These are phyloP conservation scores for Sarcocystis neurona DNA, from an alignment of 169 alveolate genomes.

Conservation along the genomic window DNA sequence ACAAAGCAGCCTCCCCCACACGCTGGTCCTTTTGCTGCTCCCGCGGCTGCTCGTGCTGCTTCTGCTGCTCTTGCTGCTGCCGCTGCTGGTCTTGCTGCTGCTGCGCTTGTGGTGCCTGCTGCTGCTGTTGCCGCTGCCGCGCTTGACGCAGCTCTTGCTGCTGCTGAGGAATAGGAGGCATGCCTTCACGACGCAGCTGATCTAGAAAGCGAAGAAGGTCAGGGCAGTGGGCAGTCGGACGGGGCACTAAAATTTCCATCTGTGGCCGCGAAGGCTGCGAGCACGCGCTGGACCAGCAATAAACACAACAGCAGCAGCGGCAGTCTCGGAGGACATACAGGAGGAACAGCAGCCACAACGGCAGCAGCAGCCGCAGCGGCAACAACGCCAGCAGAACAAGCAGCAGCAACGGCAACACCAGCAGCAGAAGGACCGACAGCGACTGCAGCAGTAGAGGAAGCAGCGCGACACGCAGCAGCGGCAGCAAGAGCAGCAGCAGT, in stretches of 20 bases:
- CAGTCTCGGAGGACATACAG: no score
- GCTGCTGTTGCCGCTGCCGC: background rate
- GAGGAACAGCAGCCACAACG: no score
- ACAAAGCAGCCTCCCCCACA: background rate
- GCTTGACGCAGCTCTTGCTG: background rate
- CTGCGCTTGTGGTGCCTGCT: background rate
- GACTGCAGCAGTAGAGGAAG: no score
- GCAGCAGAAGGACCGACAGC: background rate
- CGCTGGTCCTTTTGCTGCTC: background rate
- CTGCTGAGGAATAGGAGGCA: background rate
- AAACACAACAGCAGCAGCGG: no score
- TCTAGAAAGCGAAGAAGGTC: background rate
- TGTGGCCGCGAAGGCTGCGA: conserved; percentile 15
- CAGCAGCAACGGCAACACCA: background rate
- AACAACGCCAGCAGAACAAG: no score
- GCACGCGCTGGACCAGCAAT: conserved; percentile 49
- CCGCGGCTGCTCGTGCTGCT: background rate
- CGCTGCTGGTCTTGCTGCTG: conserved; percentile 15
- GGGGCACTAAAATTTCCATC: conserved; percentile 8
- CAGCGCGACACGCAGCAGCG: no score
- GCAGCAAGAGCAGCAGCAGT: no score
- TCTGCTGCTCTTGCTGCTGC: background rate
- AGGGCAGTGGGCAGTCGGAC: conserved; percentile 42
- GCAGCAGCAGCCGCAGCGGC: no score
- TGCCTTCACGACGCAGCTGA: conserved; percentile 18